Base-by-base conservation (phyloP, 1,284 basidiomycete species). In the Heterobasidion parviporum region DNA sequence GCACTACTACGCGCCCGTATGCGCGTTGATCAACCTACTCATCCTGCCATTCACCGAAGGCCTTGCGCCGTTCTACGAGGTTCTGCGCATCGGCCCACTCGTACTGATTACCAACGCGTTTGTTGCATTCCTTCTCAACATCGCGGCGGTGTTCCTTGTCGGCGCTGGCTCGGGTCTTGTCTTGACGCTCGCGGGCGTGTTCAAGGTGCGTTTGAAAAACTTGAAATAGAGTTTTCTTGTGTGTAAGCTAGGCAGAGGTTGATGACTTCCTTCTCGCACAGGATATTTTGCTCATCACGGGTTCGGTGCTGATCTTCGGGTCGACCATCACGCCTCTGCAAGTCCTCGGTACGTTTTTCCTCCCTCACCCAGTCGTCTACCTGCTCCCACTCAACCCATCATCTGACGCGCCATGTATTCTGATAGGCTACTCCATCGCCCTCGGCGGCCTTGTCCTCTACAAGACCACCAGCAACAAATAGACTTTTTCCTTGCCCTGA, bases 1-100 rank as follows among this genome's bases (percentile, higher is more conserved):
- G 56, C 92, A 98, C 76, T 98, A 97, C 78, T 95, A 94, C 69
- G 92, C 92, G 8, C 92, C 92, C n/a, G 91, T 98, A 55, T 98
- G 96, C 69, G 94, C 95, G 1, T 70, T 79, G 58, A 89, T 98
- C 76, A 98, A 98, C 73, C 79, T 92, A 41, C 67, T 80, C 56
- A 76, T 95, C 57, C 72, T 98, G 33, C 91, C 93, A 32, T 89
- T 97, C 73, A 90, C 89, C 1, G 94, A 98, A 72, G 94, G 95
- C 8, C 73, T 95, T 20, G 87, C 80, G 56, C 95, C 95, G 0
- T 93, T 98, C 76, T 85, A 85, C 66, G 82, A 84, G 58, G 74
- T 94, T 46, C 67, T 77, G 62, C 76, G 80, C 49, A 71, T 97
- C 52, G 92, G 94, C 10, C 82, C 89, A n/a, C 68, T 83, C 12